These are phyloP conservation scores for Codiaeum variegatum DNA, from an alignment of 441 rosid species.

Conservation along the genomic window DNA sequence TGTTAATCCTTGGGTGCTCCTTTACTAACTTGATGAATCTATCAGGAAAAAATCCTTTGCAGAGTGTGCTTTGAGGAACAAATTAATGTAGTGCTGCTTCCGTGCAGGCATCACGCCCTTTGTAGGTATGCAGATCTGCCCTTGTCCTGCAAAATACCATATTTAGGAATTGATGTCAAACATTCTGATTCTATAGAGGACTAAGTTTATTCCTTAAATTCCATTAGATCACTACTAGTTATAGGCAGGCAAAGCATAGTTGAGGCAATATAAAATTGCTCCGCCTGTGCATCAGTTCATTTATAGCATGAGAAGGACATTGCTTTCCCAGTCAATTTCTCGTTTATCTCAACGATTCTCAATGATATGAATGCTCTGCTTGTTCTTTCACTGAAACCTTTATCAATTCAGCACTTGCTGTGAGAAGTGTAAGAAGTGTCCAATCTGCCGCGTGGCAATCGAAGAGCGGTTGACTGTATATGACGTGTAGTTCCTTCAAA, in stretches of 20 bases:
- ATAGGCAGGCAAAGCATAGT: neutral
- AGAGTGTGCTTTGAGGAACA: constrained; percentile 86
- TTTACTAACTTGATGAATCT: constrained; percentile 6
- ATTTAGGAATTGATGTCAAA: neutral
- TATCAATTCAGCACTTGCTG: constrained; percentile 57
- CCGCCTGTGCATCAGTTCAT: neutral
- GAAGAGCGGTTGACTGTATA: constrained; percentile 76
- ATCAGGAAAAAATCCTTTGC: constrained; percentile 89
- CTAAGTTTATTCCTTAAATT: neutral
- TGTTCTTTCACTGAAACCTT: constrained; percentile 14
- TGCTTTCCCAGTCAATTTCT: neutral
- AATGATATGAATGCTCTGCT: neutral
- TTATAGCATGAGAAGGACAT: neutral
- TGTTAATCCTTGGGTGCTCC: neutral
- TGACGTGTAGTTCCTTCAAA: constrained; percentile 53
- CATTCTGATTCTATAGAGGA: neutral
- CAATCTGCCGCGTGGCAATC: constrained; percentile 65
- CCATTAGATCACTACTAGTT: neutral
- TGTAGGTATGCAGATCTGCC: constrained; percentile 56
- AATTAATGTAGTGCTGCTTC: constrained; percentile 77
- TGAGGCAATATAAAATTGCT: neutral
- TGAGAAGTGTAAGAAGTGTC: constrained; percentile 83
- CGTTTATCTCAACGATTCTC: neutral
- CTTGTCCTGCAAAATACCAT: neutral
- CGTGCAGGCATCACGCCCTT: constrained; percentile 81